These are phyloP conservation scores for Lecanicillium sp. DNA, from an alignment of 2,329 filamentous ascomycete species.

Conservation along the genomic window DNA sequence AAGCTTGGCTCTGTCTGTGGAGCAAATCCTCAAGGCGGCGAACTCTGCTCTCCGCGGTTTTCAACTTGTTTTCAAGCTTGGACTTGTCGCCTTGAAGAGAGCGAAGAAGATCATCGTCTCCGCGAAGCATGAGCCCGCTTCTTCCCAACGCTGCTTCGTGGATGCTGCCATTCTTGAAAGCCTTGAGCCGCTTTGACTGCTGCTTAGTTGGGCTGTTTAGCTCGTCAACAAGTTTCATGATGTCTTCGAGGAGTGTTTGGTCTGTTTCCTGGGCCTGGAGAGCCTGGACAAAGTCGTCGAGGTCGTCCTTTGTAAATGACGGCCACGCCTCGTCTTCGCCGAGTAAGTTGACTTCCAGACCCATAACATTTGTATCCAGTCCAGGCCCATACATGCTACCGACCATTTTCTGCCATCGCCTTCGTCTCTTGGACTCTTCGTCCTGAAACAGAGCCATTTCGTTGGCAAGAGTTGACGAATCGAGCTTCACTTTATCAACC, in stretches of 20 bases:
- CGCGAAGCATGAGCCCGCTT: conserved; percentile 75
- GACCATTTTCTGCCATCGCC: conserved; percentile 83
- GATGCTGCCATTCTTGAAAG: conserved; percentile 93
- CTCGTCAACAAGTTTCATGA: conserved; percentile 69
- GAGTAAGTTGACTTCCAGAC: conserved; percentile 77
- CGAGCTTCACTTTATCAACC: conserved; percentile 81
- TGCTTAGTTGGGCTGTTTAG: conserved; percentile 76
- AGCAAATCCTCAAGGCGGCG: conserved; percentile 85
- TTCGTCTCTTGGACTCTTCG: conserved; percentile 80
- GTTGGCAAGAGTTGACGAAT: conserved; percentile 81
- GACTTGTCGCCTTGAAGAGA: conserved; percentile 77
- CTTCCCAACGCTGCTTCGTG: conserved; percentile 85
- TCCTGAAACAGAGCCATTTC: conserved; percentile 90
- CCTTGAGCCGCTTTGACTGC: conserved; percentile 78
- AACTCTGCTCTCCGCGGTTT: conserved; percentile 81
- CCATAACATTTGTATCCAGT: conserved; percentile 60
- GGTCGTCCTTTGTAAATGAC: conserved; percentile 61
- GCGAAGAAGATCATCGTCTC: conserved; percentile 74
- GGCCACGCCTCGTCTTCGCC: conserved; percentile 79
- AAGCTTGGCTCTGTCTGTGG: conserved; percentile 66
- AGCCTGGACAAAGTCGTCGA: conserved; percentile 63
- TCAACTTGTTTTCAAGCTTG: conserved; percentile 64
- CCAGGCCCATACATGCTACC: conserved; percentile 65
- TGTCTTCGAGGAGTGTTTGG: conserved; percentile 57
- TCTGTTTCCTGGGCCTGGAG: conserved; percentile 60